Percentiles rank a stretch among this genome's conserved stretches.
These are phyloP conservation scores for Colletotrichum sp. DNA, from an alignment of 2,329 filamentous ascomycete species.

Conservation along the genomic window DNA sequence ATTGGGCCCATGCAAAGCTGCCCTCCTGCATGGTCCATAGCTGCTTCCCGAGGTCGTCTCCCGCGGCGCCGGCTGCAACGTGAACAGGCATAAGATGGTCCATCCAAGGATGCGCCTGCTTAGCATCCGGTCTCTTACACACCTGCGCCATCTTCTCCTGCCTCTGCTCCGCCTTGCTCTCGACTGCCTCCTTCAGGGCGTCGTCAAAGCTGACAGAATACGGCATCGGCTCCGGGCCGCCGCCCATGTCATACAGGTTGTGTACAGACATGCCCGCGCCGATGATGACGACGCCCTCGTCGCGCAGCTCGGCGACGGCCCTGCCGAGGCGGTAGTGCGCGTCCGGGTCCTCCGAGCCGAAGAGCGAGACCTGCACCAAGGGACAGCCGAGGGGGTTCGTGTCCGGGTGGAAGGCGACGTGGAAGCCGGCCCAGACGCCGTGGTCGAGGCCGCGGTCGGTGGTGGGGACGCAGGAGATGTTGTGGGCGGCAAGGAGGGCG, in stretches of 20 bases:
- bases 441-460: slow-evolving; percentile 74
- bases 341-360: slow-evolving; percentile 66
- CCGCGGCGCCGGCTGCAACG: slow-evolving; percentile 50
- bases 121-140: slow-evolving; percentile 47
- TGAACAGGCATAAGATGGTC: slow-evolving; percentile 56
- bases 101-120: slow-evolving; percentile 53
- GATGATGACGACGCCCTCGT: slow-evolving; percentile 72
- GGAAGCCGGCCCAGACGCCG: slow-evolving; percentile 76
- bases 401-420: slow-evolving; percentile 65
- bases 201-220: slow-evolving; percentile 70
- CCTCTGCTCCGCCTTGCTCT: slow-evolving; percentile 41
- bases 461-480: slow-evolving; percentile 61
- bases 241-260: slow-evolving; percentile 64
- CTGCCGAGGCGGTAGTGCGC: slow-evolving; percentile 72
- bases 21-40: slow-evolving; percentile 52
- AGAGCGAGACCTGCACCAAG: slow-evolving; percentile 76
- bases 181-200: slow-evolving; percentile 44
- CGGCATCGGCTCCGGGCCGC: slow-evolving; percentile 49
- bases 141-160: slow-evolving; percentile 44
- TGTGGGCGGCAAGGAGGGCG: slow-evolving; percentile 55
- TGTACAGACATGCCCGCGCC: slow-evolving; percentile 79
- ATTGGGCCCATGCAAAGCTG: slow-evolving; percentile 52
- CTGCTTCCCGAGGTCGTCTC: slow-evolving; percentile 44
- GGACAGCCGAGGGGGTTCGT: slow-evolving; percentile 69
- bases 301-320: slow-evolving; percentile 68